These are phyloP conservation scores for Hordeum marinum DNA, from an alignment of 176 grass and related monocot species.

Conservation along the genomic window DNA sequence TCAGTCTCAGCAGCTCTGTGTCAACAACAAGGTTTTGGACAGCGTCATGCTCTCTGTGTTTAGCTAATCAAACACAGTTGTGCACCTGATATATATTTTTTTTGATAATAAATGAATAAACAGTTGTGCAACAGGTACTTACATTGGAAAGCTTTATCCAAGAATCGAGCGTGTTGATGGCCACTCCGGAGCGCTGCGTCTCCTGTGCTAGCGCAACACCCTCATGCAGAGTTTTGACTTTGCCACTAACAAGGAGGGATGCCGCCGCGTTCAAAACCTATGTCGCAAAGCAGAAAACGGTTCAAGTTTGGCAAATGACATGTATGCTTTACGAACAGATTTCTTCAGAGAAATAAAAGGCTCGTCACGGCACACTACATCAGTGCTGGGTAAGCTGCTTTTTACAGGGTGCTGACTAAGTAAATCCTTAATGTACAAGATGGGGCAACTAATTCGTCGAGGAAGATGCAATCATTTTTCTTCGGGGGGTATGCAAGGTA, in stretches of 20 bases:
- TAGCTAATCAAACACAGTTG: neutral
- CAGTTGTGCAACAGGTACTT: slow-evolving; percentile 1
- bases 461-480: neutral
- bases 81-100: neutral
- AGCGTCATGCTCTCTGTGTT: neutral
- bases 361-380: neutral
- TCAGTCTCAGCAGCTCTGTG: slow-evolving; percentile 30
- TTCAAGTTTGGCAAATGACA: neutral
- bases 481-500: neutral
- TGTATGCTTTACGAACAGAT: neutral
- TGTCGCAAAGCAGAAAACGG: neutral
- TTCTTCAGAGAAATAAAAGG: neutral
- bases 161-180: slow-evolving; percentile 69
- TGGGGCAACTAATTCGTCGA: neutral
- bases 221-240: slow-evolving; percentile 60
- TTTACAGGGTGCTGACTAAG: neutral
- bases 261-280: slow-evolving; percentile 90
- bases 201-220: slow-evolving; percentile 73
- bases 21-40: neutral
- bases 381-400: neutral
- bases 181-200: slow-evolving; percentile 74
- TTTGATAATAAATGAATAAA: neutral
- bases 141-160: slow-evolving; percentile 84
- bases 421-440: neutral
- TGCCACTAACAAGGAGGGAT: slow-evolving; percentile 74